Percentiles rank a stretch among this genome's conserved stretches.
Conservation (phyloP, 768 basidiomycete species). For the Mrakia frigida region DNA sequence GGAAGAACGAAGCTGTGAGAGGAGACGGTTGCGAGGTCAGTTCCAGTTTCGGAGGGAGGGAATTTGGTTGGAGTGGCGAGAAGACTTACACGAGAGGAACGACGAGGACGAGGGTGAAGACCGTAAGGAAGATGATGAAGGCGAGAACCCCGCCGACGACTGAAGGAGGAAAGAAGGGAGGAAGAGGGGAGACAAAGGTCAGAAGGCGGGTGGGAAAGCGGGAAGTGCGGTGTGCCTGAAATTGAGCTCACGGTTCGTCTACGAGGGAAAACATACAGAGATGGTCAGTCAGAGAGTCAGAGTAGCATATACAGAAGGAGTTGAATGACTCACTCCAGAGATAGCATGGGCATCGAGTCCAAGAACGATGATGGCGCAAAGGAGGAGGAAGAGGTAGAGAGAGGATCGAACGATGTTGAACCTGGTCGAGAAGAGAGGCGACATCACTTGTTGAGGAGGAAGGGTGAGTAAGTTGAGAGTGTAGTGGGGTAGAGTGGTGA, state of each 20-base stretch:
- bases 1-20: neutral
- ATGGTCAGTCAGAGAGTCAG: neutral
- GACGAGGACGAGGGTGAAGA: neutral
- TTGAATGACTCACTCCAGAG: neutral
- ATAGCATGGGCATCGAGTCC: neutral
- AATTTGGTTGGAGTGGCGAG: neutral
- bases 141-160: neutral
- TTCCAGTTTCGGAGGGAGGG: neutral
- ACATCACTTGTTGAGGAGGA: neutral
- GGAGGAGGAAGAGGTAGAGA: neutral
- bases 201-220: neutral
- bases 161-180: neutral
- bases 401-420: neutral
- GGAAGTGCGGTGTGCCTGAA: neutral
- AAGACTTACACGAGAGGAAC: neutral
- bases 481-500: too few species aligned
- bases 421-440: conserved; percentile 3
- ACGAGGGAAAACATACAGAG: neutral
- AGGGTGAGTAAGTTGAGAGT: neutral
- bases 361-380: conserved; percentile 1
- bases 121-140: conserved; percentile 8
- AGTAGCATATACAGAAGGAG: neutral
- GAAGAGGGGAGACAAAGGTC: neutral
- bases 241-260: neutral
- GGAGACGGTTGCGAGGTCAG: neutral